Conservation (phyloP, 805 yeast genomes). For the Lachancea cidri region DNA sequence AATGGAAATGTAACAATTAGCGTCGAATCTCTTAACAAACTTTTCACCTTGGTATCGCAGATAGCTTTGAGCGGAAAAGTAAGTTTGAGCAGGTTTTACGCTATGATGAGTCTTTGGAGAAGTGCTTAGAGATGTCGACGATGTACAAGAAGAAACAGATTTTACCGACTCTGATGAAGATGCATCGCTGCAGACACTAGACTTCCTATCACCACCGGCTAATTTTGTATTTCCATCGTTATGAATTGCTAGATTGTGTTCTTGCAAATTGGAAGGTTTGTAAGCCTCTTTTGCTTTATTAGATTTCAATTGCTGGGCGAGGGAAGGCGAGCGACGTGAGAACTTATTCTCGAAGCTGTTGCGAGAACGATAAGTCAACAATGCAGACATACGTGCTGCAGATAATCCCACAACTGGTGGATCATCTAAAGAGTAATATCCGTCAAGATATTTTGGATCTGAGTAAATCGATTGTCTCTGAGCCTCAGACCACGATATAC, state of each 20-base stretch:
- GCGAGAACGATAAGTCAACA: conserved; percentile 86
- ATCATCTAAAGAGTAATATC: conserved; percentile 71
- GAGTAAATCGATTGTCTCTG: conserved; percentile 94
- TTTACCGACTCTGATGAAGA: conserved; percentile 20
- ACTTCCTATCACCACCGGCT: conserved; percentile 9
- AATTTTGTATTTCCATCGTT: conserved; percentile 66
- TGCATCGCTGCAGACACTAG: conserved; percentile 9
- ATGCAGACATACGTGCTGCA: conserved; percentile 97
- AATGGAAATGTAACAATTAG: conserved; percentile 92
- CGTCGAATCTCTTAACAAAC: conserved; percentile 86
- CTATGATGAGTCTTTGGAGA: conserved; percentile 14
- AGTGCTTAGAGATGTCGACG: conserved; percentile 22
- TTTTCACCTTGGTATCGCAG: conserved; percentile 91
- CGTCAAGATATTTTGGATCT: conserved; percentile 90
- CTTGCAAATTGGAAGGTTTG: conserved; percentile 45
- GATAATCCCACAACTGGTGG: conserved; percentile 85
- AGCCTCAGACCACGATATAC: conserved; percentile 98
- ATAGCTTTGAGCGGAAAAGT: conserved; percentile 93
- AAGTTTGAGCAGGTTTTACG: conserved; percentile 42
- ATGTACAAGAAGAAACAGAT: conserved; percentile 32
- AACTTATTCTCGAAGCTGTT: conserved; percentile 88
- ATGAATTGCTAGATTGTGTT: conserved; percentile 78
- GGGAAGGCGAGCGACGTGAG: conserved; percentile 71
- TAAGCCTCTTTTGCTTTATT: conserved; percentile 5
- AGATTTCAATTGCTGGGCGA: conserved; percentile 30